A percentile compares a stretch with the other conserved stretches of the same genome.
Evolutionary conservation across 176 grass and related monocot genomes (phyloP).

Genomic region (Hordeum marinum): DNA sequence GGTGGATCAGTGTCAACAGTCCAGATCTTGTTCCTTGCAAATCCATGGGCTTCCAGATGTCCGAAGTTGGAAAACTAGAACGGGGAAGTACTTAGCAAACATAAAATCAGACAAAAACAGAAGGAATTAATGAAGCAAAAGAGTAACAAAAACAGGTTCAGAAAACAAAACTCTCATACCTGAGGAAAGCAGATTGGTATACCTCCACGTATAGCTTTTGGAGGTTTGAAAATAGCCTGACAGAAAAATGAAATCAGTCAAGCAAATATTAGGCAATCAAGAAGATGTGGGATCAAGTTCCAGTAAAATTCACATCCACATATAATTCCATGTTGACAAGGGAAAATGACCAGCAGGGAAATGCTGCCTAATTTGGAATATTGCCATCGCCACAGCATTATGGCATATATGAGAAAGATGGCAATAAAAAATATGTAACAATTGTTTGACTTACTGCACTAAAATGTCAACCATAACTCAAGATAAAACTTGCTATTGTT

Average conservation of each 20-base stretch:
- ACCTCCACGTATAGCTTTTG: slow-evolving; percentile 81
- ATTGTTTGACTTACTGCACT: neutral
- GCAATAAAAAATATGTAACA: neutral
- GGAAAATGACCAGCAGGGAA: slow-evolving; percentile 13
- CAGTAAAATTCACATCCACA: neutral
- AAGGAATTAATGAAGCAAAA: slow-evolving; percentile 25
- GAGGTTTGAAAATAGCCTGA: slow-evolving; percentile 79
- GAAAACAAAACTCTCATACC: slow-evolving; percentile 29
- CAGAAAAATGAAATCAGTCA: slow-evolving; percentile 18
- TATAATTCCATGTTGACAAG: slow-evolving; percentile 13
- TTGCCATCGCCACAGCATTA: neutral
- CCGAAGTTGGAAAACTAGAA: slow-evolving; percentile 81
- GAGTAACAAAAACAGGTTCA: neutral
- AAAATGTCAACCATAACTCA: slow-evolving; percentile 6
- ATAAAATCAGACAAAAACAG: slow-evolving; percentile 21
- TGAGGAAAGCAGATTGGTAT: slow-evolving; percentile 93
- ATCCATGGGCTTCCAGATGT: slow-evolving; percentile 68
- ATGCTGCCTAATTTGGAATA: neutral
- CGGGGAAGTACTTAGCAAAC: slow-evolving; percentile 25
- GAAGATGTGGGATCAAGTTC: neutral
- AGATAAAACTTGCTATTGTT: slow-evolving; percentile 1
- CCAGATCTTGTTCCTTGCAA: slow-evolving; percentile 88
- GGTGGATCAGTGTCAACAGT: slow-evolving; percentile 56
- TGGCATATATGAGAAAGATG: neutral
- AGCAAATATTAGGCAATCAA: slow-evolving; percentile 18